Conservation (phyloP, 208 protist genomes). For the Leishmania arabica region DNA sequence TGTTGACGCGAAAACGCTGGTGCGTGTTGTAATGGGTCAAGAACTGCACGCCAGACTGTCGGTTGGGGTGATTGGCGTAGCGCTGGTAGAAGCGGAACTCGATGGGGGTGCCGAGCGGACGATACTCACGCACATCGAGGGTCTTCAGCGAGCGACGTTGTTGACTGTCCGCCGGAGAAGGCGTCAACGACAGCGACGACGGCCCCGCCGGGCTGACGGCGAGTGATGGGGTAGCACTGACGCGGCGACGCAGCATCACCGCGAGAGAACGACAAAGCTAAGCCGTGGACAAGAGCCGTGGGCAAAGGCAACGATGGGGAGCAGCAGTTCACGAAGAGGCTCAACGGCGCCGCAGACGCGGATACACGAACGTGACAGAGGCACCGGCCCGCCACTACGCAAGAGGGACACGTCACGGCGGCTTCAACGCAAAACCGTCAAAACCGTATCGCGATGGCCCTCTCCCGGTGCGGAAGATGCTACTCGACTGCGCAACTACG, state of each 20-base stretch:
- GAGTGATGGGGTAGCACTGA: conserved; percentile 8
- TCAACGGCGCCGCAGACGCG: background rate
- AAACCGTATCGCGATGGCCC: background rate
- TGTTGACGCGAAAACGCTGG: conserved; percentile 86
- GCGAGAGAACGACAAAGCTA: background rate
- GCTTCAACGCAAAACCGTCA: background rate
- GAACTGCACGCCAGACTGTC: conserved; percentile 89
- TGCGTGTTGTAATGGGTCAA: conserved; percentile 91
- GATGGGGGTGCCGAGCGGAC: conserved; percentile 81
- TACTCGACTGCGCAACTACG: background rate
- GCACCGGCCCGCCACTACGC: background rate
- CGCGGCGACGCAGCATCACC: conserved; percentile 26
- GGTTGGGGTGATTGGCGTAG: conserved; percentile 90
- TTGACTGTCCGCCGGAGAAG: background rate
- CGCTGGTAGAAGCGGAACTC: conserved; percentile 94
- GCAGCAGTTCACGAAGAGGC: background rate
- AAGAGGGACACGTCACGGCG: background rate
- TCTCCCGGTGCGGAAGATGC: background rate
- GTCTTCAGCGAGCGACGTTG: conserved; percentile 74
- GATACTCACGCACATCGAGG: conserved; percentile 86
- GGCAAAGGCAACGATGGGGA: background rate
- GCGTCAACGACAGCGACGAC: background rate
- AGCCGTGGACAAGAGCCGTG: background rate
- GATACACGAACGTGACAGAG: background rate
- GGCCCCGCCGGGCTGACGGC: conserved; percentile 1